phyloP scores from a whole-genome alignment of 2,329 filamentous ascomycete genomes.

The Colletotrichum orchidophilum region DNA sequence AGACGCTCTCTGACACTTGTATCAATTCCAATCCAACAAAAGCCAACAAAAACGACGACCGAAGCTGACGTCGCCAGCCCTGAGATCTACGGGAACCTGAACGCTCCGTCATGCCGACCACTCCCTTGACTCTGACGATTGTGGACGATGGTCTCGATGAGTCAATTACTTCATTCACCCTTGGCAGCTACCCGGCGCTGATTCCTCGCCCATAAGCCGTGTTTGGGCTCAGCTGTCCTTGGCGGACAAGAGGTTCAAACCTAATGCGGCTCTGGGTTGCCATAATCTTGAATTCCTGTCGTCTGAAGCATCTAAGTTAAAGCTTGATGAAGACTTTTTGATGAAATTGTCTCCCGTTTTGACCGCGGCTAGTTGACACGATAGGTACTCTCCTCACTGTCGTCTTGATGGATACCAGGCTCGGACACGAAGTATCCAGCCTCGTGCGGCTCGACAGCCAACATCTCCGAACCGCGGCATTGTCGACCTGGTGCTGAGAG shows the following conservation, averaged over 20 bases:
- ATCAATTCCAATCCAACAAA: not conserved
- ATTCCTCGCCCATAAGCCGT: not conserved
- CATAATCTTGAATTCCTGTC: not conserved
- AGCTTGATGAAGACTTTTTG: not conserved
- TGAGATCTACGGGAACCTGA: not conserved
- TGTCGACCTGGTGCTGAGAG: not conserved
- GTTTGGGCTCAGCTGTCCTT: not conserved
- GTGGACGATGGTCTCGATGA: not conserved
- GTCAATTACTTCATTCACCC: not conserved
- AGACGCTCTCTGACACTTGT: slow-evolving; percentile 1
- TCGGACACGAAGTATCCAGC: not conserved
- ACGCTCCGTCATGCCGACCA: not conserved
- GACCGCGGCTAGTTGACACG: not conserved
- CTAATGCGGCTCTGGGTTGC: not conserved
- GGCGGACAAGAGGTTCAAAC: not conserved
- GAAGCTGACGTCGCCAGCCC: not conserved
- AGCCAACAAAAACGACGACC: not conserved
- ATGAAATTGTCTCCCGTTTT: not conserved
- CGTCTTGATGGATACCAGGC: not conserved
- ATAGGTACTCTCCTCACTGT: not conserved
- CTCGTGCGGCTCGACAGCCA: not conserved
- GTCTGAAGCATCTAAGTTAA: not conserved
- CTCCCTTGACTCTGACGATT: not conserved
- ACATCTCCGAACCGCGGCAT: not conserved
- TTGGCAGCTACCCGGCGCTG: not conserved